Evolutionary conservation across 2,329 filamentous ascomycete genomes (phyloP).

Genomic region (Herpomyces periplanetae): DNA sequence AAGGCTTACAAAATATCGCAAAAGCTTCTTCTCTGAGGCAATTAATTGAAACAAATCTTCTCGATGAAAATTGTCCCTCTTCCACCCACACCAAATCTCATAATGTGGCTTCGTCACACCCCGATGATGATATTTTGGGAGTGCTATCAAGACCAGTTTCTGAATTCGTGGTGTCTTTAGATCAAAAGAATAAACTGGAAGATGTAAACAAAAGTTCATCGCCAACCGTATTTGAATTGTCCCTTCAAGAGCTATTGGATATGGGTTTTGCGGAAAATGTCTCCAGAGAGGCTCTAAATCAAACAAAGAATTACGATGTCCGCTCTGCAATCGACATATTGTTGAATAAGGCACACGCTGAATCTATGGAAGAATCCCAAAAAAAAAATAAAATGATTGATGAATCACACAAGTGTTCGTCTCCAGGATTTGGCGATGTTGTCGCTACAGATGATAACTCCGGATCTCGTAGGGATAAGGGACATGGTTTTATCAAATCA

Average conservation of each 20-base stretch:
- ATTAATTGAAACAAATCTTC: no score
- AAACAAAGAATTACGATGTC: slow-evolving; percentile 44
- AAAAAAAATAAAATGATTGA: slow-evolving; percentile 6
- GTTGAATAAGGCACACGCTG: slow-evolving; percentile 54
- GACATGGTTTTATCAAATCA: no score
- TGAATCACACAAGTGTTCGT: no score
- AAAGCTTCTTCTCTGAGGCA: no score
- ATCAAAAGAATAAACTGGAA: slow-evolving; percentile 5
- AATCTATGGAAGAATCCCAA: slow-evolving; percentile 27
- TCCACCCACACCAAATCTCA: no score
- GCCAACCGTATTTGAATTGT: slow-evolving; percentile 1
- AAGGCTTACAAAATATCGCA: no score
- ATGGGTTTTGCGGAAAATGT: slow-evolving; percentile 73
- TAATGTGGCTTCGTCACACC: no score
- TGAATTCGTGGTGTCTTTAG: slow-evolving; percentile 9
- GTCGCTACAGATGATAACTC: no score
- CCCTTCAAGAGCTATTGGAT: slow-evolving; percentile 27
- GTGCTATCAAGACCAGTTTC: slow-evolving; percentile 18
- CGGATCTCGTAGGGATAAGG: no score
- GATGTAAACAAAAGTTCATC: slow-evolving; percentile 1
- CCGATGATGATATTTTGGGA: slow-evolving; percentile 23
- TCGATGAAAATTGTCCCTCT: no score
- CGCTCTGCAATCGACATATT: slow-evolving; percentile 63
- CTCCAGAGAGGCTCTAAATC: slow-evolving; percentile 34
- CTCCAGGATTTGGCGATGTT: no score